These are phyloP conservation scores for Colletotrichum endophyticum DNA, from an alignment of 2,329 filamentous ascomycete species.

Conservation along the genomic window DNA sequence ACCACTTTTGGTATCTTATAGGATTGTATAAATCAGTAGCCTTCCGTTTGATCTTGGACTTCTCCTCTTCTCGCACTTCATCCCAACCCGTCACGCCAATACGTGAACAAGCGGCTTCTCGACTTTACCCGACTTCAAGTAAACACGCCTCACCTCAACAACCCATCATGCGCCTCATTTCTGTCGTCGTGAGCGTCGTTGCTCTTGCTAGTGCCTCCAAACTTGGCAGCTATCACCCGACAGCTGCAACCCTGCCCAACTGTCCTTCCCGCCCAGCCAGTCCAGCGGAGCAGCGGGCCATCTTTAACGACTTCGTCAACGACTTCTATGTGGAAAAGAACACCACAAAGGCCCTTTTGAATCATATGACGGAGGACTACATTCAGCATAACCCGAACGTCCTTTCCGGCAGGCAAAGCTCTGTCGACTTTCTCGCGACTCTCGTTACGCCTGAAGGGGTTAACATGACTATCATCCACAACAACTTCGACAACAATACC, in stretches of 20 bases:
- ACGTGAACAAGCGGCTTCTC: background rate
- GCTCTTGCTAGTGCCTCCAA: background rate
- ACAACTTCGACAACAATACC: background rate
- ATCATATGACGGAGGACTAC: background rate
- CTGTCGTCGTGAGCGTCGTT: background rate
- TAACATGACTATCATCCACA: background rate
- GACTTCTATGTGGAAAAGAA: background rate
- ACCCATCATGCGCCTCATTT: background rate
- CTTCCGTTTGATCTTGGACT: background rate
- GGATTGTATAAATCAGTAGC: background rate
- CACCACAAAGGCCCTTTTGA: background rate
- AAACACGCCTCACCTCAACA: background rate
- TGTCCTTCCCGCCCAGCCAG: background rate
- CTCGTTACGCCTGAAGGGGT: background rate
- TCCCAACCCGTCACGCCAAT: background rate
- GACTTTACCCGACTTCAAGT: background rate
- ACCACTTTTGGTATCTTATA: background rate
- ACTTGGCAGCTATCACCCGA: background rate
- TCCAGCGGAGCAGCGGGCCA: background rate
- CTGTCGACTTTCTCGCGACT: background rate
- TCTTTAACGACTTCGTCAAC: background rate
- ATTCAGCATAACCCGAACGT: conserved; percentile 14
- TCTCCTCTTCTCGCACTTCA: background rate
- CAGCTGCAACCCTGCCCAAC: background rate
- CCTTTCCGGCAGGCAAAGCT: background rate